A percentile compares a stretch with the other conserved stretches of the same genome.
Evolutionary conservation across 2,329 filamentous ascomycete genomes (phyloP).

Genomic region (Monosporascus sp.): DNA sequence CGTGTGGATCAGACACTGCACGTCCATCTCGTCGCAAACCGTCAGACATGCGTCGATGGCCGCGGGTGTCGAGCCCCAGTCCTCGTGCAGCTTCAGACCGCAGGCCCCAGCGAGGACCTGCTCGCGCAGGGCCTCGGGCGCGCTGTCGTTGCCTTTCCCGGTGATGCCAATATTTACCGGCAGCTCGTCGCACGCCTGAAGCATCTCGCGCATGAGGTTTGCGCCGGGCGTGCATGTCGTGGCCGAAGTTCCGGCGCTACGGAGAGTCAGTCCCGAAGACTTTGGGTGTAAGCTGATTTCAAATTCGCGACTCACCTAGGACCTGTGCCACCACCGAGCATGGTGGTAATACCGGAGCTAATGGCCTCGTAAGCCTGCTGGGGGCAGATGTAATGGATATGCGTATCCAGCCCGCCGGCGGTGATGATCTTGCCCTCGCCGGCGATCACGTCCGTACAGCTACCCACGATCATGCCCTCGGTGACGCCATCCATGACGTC

Average conservation of each 20-base stretch:
- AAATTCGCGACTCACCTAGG: slow-evolving; percentile 56
- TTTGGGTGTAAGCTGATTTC: too few relatives aligned
- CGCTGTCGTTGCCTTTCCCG: slow-evolving; percentile 87
- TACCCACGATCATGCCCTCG: slow-evolving; percentile 73
- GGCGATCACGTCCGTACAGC: slow-evolving; percentile 86
- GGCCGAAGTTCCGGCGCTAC: slow-evolving; percentile 77
- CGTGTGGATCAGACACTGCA: slow-evolving; percentile 92
- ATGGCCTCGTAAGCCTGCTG: slow-evolving; percentile 84
- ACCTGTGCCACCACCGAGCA: slow-evolving; percentile 86
- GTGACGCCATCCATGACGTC: slow-evolving; percentile 91
- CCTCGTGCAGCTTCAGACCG: slow-evolving; percentile 91
- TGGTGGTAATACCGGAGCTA: slow-evolving; percentile 80
- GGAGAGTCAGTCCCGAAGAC: too few relatives aligned
- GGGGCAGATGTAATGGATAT: slow-evolving; percentile 93
- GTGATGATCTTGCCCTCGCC: slow-evolving; percentile 89
- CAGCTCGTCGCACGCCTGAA: slow-evolving; percentile 76
- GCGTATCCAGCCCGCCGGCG: slow-evolving; percentile 81
- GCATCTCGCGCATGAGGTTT: slow-evolving; percentile 80
- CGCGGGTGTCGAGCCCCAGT: slow-evolving; percentile 89
- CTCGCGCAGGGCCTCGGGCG: slow-evolving; percentile 65
- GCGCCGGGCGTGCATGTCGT: slow-evolving; percentile 90
- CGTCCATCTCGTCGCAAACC: slow-evolving; percentile 85
- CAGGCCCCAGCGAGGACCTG: slow-evolving; percentile 80
- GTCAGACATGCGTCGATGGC: slow-evolving; percentile 83
- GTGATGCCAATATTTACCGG: slow-evolving; percentile 89